phyloP scores from a whole-genome alignment of 345 rosid species.

The Populus simonii region DNA sequence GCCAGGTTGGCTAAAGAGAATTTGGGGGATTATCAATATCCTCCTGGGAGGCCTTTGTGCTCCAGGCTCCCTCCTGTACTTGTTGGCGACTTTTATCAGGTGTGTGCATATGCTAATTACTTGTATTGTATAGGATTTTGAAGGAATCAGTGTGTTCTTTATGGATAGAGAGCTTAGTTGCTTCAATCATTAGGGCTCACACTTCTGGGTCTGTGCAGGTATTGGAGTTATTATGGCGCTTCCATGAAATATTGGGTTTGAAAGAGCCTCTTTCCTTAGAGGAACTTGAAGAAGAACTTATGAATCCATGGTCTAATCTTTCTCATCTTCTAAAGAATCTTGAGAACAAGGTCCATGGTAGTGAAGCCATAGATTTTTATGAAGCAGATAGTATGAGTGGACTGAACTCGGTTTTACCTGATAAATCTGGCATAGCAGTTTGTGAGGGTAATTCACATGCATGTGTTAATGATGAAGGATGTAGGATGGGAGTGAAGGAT shows the following conservation, averaged over 20 bases:
- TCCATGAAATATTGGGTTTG: slow-evolving; percentile 69
- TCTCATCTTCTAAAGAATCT: slow-evolving; percentile 33
- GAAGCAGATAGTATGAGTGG: slow-evolving; percentile 30
- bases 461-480: slow-evolving; percentile 43
- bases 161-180: slow-evolving; percentile 1
- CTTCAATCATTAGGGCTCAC: slow-evolving; percentile 6
- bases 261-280: slow-evolving; percentile 49
- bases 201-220: slow-evolving; percentile 46
- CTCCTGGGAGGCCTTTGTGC: slow-evolving; percentile 66
- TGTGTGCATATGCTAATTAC: slow-evolving; percentile 23
- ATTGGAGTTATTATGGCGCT: slow-evolving; percentile 74
- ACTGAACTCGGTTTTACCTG: slow-evolving; percentile 25
- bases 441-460: slow-evolving; percentile 31
- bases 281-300: slow-evolving; percentile 76
- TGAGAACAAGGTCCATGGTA: slow-evolving; percentile 32
- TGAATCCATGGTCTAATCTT: slow-evolving; percentile 52
- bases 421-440: slow-evolving; percentile 28
- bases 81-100: slow-evolving; percentile 93
- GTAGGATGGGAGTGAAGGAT: slow-evolving; percentile 33
- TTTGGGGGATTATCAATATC: slow-evolving; percentile 36
- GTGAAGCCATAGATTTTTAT: slow-evolving; percentile 29
- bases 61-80: slow-evolving; percentile 65
- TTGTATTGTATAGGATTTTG: not conserved
- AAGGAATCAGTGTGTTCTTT: slow-evolving; percentile 10
- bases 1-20: slow-evolving; percentile 38